phyloP scores from a whole-genome alignment of 1,139 yeast species.

The Diutina sp. region DNA sequence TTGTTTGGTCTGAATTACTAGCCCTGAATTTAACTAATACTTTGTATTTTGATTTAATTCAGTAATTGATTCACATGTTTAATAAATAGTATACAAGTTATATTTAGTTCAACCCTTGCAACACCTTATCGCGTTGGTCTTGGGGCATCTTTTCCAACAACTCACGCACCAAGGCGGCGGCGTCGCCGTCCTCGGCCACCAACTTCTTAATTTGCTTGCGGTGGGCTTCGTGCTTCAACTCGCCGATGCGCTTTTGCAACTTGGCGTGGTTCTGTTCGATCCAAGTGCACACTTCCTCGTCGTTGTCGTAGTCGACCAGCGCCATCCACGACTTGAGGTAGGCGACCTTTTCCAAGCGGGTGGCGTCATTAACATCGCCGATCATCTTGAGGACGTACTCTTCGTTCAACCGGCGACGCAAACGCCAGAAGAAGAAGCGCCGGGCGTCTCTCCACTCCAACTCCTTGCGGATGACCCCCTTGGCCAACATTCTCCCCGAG shows the following conservation, averaged over 20 bases:
- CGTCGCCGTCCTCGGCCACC: slow-evolving; percentile 41
- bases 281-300: slow-evolving; percentile 73
- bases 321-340: slow-evolving; percentile 86
- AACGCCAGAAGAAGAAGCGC: slow-evolving; percentile 97
- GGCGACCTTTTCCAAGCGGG: slow-evolving; percentile 72
- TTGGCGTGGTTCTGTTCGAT: slow-evolving; percentile 65
- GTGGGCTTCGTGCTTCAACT: slow-evolving; percentile 51
- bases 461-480: slow-evolving; percentile 80
- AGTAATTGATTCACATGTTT: no score
- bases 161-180: slow-evolving; percentile 12
- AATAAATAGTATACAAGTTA: no score
- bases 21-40: no score
- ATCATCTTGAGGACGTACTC: slow-evolving; percentile 74
- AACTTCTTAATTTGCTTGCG: slow-evolving; percentile 49
- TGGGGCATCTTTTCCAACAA: slow-evolving; percentile 1
- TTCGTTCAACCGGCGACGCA: slow-evolving; percentile 91
- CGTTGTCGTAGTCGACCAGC: slow-evolving; percentile 58
- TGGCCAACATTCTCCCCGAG: slow-evolving; percentile 94
- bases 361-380: slow-evolving; percentile 47
- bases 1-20: no score
- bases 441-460: slow-evolving; percentile 81
- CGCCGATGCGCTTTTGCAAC: slow-evolving; percentile 48
- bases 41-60: no score
- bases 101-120: not conserved
- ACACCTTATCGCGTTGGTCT: not conserved